Base-by-base conservation (phyloP, 495 filamentous ascomycete genomes). In the Hyaloscypha finlandica region DNA sequence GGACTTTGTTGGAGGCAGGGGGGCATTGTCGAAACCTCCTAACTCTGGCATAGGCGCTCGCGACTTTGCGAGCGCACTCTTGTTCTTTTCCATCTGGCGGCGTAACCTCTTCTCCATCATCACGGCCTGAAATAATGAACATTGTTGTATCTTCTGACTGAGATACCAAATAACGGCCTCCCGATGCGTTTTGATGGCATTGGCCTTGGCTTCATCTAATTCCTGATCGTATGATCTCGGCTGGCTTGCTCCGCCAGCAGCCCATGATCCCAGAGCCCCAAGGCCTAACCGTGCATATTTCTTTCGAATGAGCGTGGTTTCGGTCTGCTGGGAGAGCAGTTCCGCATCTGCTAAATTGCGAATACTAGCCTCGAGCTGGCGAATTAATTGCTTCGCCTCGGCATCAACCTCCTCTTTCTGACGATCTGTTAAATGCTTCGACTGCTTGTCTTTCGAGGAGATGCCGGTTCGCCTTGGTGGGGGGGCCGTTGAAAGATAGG, bases 31-130 rank as follows among this genome's bases (percentile, higher is more conserved):
- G 52, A 74, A 68, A 22, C 69, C 68, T 3, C 66, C 58, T 29
- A 68, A 64, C 6, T 73, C 68, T 35, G 69, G 42, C 9, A 73
- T 66, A 68, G 73, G 68, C 35, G 69, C 75, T 51, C 81, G 76
- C 12, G 82, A 81, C 74, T 91, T 95, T 66, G 93, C 90, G 66
- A 97, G 77, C 57, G 94, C 84, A 76, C 91, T 95, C 79, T 90
- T 92, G 75, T 89, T 93, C 84, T 89, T 92, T 81, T 98, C 96
- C 73, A 93, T 81, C 73, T 93, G 91, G 65, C 96, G 80, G 74
- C 86, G 85, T 66, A 98, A 77, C 72, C 95, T 77, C 74, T 90
- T 90, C 78, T 97, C 95, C 80, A 98, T 96, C 92, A 97, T 97
- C 57, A 80, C 81, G 61, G 91, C 84, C 81, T 98, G 94, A 68